Evolutionary conservation across 2,329 filamentous ascomycete genomes (phyloP).

Genomic region (Lecanicillium sp.): DNA sequence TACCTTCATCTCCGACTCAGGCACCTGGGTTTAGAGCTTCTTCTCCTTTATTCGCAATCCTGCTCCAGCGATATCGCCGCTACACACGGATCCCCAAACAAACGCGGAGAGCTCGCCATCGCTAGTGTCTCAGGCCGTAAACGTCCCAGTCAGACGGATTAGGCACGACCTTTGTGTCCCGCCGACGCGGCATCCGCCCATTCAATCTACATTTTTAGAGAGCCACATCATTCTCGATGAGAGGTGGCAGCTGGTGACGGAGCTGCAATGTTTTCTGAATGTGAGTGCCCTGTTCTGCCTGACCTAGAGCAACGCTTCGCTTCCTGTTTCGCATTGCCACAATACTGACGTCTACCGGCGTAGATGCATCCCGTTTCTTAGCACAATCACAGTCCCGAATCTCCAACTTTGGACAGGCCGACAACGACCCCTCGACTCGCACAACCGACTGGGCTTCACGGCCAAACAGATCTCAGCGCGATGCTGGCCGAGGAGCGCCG

Average conservation of each 20-base stretch:
- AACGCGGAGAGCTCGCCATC: no score
- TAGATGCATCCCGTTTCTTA: conserved; percentile 94
- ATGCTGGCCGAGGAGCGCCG: conserved; percentile 19
- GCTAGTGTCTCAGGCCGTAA: no score
- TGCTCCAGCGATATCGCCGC: no score
- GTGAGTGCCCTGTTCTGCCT: conserved; percentile 43
- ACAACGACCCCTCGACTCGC: conserved; percentile 25
- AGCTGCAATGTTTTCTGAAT: conserved; percentile 60
- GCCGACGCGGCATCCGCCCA: not conserved
- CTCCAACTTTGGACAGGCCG: conserved; percentile 59
- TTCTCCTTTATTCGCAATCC: no score
- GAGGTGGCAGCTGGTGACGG: conserved; percentile 25
- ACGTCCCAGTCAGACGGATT: no score
- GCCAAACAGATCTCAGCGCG: conserved; percentile 22
- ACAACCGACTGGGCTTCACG: conserved; percentile 26
- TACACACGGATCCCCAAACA: no score
- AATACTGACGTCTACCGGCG: conserved; percentile 12
- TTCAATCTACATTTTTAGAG: not conserved
- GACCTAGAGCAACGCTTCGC: conserved; percentile 1
- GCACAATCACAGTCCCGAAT: conserved; percentile 92
- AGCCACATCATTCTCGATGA: no score
- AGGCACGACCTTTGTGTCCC: not conserved
- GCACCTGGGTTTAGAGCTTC: no score
- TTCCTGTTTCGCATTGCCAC: not conserved
- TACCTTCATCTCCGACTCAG: no score